Conservation (phyloP, 2,329 filamentous ascomycete species). For the Verticillium dahliae region DNA sequence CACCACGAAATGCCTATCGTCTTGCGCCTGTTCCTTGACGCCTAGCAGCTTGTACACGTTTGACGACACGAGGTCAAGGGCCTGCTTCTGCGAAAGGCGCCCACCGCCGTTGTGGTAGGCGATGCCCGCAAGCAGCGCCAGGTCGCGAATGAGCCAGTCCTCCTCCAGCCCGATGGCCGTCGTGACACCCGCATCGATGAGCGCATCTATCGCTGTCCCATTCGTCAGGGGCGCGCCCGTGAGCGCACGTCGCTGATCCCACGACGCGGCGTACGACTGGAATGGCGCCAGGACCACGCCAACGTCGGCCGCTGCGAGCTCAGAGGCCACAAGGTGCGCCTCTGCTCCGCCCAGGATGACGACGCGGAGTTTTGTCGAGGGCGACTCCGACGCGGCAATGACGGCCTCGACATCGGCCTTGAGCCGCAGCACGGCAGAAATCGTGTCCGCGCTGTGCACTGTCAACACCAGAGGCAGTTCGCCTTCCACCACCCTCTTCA, state of each 20-base stretch:
- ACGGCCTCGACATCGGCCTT: slow-evolving; percentile 48
- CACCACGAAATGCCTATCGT: slow-evolving; percentile 48
- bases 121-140: slow-evolving; percentile 54
- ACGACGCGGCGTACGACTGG: slow-evolving; percentile 45
- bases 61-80: slow-evolving; percentile 48
- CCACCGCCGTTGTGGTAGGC: slow-evolving; percentile 52
- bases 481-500: slow-evolving; percentile 47
- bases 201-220: slow-evolving; percentile 51
- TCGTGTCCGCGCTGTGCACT: slow-evolving; percentile 57
- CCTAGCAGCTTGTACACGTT: slow-evolving; percentile 56
- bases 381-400: slow-evolving; percentile 11
- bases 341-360: slow-evolving; percentile 58
- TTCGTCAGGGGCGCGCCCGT: slow-evolving; percentile 61
- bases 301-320: slow-evolving; percentile 49
- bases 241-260: slow-evolving; percentile 57
- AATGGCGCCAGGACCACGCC: slow-evolving; percentile 56
- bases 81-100: slow-evolving; percentile 43
- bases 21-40: slow-evolving; percentile 21
- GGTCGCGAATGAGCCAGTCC: slow-evolving; percentile 55
- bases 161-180: slow-evolving; percentile 54
- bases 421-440: slow-evolving; percentile 47
- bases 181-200: slow-evolving; percentile 52
- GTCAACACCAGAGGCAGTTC: slow-evolving; percentile 49
- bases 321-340: slow-evolving; percentile 50
- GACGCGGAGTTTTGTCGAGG: slow-evolving; percentile 34